A percentile compares a stretch with the other conserved stretches of the same genome.
Evolutionary conservation across 345 rosid genomes (phyloP).

Genomic region (Gossypium ekmanianum): DNA sequence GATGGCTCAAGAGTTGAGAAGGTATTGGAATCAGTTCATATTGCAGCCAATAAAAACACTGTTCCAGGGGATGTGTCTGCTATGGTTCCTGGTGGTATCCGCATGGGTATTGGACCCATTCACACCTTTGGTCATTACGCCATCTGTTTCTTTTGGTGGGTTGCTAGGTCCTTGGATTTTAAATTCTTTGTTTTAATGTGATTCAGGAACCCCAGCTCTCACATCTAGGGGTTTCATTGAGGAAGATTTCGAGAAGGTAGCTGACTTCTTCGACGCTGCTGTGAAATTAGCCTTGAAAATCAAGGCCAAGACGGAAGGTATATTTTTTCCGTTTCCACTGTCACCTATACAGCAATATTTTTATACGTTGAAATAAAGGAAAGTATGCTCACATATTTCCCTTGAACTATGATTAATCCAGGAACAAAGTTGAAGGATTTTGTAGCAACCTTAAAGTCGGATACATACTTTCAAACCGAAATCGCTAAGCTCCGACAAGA

Average conservation of each 20-base stretch:
- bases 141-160: constrained; percentile 8
- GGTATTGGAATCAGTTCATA: constrained; percentile 80
- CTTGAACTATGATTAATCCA: constrained; percentile 21
- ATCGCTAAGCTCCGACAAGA: constrained; percentile 57
- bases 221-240: constrained; percentile 91
- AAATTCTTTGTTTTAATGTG: constrained; percentile 16
- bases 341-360: background rate
- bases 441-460: constrained; percentile 61
- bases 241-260: constrained; percentile 86
- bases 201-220: constrained; percentile 89
- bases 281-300: constrained; percentile 76
- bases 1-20: constrained; percentile 97
- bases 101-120: constrained; percentile 63
- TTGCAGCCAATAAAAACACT: constrained; percentile 91
- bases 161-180: background rate
- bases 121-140: constrained; percentile 6
- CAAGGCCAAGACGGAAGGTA: constrained; percentile 71
- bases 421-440: constrained; percentile 89
- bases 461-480: constrained; percentile 52
- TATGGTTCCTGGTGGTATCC: constrained; percentile 97
- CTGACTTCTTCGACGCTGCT: constrained; percentile 80
- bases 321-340: background rate
- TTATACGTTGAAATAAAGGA: background rate
- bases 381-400: background rate
- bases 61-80: constrained; percentile 98